Evolutionary conservation across 2,329 filamentous ascomycete genomes (phyloP).

Genomic region (Trichoderma sp.): DNA sequence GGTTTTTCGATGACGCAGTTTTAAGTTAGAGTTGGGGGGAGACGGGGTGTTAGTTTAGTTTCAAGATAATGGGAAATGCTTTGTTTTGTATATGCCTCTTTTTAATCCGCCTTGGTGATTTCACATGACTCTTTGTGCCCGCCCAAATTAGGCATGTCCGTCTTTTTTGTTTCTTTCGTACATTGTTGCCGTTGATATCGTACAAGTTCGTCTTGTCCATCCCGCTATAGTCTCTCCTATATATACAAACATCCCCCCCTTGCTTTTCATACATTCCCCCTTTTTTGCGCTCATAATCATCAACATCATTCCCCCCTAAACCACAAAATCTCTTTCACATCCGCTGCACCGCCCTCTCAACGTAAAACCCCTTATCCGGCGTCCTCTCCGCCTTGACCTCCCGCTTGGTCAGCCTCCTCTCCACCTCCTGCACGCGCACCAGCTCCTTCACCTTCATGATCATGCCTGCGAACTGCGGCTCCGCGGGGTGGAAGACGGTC

Average conservation of each 20-base stretch:
- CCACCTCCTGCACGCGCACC: conserved; percentile 78
- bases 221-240: not conserved
- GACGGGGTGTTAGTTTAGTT: not conserved
- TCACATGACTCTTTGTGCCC: not conserved
- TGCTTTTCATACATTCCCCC: not conserved
- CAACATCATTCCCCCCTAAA: not conserved
- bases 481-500: conserved; percentile 86
- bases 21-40: not conserved
- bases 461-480: conserved; percentile 78
- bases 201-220: conserved; percentile 27
- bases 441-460: conserved; percentile 94
- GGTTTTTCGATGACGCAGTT: not conserved
- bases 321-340: conserved; percentile 22
- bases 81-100: not conserved
- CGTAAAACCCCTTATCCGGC: conserved; percentile 76
- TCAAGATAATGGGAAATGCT: not conserved
- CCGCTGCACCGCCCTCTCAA: conserved; percentile 58
- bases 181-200: conserved; percentile 31
- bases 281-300: not conserved
- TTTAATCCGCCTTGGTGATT: not conserved
- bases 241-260: not conserved
- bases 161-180: not conserved
- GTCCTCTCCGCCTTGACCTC: conserved; percentile 70
- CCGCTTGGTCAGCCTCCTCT: conserved; percentile 57
- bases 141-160: not conserved